A percentile compares a stretch with the other conserved stretches of the same genome.
phyloP scores from a whole-genome alignment of 441 rosid genomes.

The Theobroma grandiflorum region DNA sequence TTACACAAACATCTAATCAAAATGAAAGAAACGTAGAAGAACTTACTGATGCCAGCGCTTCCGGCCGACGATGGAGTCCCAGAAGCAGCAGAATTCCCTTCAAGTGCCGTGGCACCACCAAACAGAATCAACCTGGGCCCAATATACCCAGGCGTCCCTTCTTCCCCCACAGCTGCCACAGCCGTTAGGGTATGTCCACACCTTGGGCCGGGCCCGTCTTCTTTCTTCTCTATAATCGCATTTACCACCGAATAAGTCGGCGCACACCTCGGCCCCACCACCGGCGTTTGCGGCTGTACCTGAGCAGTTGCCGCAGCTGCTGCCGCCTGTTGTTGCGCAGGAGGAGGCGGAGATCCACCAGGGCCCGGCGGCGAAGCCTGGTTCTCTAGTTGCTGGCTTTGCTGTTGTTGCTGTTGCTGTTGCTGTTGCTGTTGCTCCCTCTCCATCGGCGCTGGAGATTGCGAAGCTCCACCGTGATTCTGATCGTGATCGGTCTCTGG shows the following conservation, averaged over 20 bases:
- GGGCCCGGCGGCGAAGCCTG: constrained; percentile 32
- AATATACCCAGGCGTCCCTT: constrained; percentile 76
- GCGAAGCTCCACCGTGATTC: constrained; percentile 35
- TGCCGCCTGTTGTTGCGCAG: constrained; percentile 39
- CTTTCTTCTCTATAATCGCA: constrained; percentile 83
- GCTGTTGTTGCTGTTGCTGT: constrained; percentile 34
- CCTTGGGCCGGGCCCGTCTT: constrained; percentile 95
- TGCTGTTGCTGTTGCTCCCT: constrained; percentile 52
- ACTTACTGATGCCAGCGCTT: constrained; percentile 94
- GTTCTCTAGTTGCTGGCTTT: constrained; percentile 37
- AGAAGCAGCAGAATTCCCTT: constrained; percentile 86
- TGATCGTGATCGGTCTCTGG: constrained; percentile 73
- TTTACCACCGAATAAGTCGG: constrained; percentile 88
- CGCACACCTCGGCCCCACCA: constrained; percentile 87
- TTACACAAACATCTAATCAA: background rate
- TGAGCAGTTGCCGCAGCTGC: constrained; percentile 30
- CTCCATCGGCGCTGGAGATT: constrained; percentile 53
- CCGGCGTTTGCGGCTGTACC: constrained; percentile 60
- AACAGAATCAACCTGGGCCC: constrained; percentile 93
- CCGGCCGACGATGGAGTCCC: constrained; percentile 96
- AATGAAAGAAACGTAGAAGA: constrained; percentile 17
- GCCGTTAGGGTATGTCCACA: constrained; percentile 97
- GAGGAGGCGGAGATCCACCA: constrained; percentile 49
- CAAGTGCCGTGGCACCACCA: constrained; percentile 98
- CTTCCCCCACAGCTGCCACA: constrained; percentile 95